Evolutionary conservation across 768 basidiomycete species (phyloP).

Genomic region (Leccinum incarnatum): DNA sequence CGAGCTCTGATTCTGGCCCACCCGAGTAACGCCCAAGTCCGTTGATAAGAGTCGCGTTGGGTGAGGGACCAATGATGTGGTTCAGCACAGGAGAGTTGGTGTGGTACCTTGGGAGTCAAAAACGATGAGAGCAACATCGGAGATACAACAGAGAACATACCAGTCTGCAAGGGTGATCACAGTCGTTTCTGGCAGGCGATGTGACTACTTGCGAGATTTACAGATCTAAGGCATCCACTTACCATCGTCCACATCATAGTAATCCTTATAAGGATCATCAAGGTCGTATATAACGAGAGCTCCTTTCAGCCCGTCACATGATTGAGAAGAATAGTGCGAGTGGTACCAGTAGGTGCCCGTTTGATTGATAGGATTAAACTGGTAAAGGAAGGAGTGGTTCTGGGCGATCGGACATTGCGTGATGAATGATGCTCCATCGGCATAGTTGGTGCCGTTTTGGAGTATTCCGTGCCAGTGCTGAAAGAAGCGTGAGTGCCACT

Average conservation of each 20-base stretch:
- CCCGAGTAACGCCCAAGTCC: conserved; percentile 30
- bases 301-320: conserved; percentile 38
- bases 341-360: conserved; percentile 37
- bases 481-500: not conserved
- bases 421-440: conserved; percentile 43
- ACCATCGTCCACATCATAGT: conserved; percentile 50
- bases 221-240: not conserved
- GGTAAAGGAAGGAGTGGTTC: conserved; percentile 22
- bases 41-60: conserved; percentile 32
- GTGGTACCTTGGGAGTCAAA: conserved; percentile 22
- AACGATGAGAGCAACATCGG: not conserved
- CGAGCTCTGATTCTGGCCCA: conserved; percentile 36
- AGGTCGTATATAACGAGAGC: conserved; percentile 43
- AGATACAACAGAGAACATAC: conserved; percentile 6
- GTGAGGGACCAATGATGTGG: conserved; percentile 14
- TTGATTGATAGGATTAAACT: conserved; percentile 20
- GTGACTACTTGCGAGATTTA: not conserved
- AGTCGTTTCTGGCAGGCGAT: conserved; percentile 17
- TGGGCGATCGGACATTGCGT: conserved; percentile 32
- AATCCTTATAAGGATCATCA: conserved; percentile 34
- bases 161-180: conserved; percentile 27
- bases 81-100: conserved; percentile 16
- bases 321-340: conserved; percentile 38
- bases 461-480: conserved; percentile 59
- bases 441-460: conserved; percentile 42